phyloP scores from a whole-genome alignment of 2,329 filamentous ascomycete species.

The Diplodia sapinea region DNA sequence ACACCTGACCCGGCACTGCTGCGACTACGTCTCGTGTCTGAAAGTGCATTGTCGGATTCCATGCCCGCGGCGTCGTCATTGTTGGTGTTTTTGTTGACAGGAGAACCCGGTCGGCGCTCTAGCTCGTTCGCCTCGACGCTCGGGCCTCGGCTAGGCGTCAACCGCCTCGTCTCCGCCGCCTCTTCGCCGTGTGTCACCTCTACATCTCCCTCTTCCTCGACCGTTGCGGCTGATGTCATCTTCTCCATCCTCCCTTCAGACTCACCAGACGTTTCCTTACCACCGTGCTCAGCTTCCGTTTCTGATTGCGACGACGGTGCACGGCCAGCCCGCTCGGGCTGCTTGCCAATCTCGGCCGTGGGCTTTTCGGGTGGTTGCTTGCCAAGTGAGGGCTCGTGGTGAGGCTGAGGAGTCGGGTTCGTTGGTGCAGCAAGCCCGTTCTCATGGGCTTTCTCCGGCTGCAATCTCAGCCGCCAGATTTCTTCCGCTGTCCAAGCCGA shows the following conservation, averaged over 20 bases:
- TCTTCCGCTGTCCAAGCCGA: background rate
- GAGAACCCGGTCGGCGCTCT: constrained; percentile 7
- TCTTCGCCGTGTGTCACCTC: too few relatives aligned
- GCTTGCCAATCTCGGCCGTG: background rate
- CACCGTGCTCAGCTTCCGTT: background rate
- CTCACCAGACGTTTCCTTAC: background rate
- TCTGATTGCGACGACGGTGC: background rate
- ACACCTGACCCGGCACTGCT: background rate
- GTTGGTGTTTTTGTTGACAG: constrained; percentile 26
- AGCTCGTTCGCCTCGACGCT: constrained; percentile 7
- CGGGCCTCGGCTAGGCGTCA: background rate
- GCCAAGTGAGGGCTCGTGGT: background rate
- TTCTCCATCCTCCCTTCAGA: background rate
- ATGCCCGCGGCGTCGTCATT: constrained; percentile 20
- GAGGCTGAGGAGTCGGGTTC: background rate
- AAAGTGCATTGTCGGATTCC: constrained; percentile 7
- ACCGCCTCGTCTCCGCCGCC: background rate
- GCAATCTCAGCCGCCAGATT: constrained; percentile 14
- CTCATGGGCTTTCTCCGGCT: background rate
- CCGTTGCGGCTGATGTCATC: background rate
- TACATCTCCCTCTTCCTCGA: background rate
- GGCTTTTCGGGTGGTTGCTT: background rate
- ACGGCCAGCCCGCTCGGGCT: background rate
- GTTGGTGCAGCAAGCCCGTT: background rate
- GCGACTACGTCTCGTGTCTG: background rate